Evolutionary conservation across 2,329 filamentous ascomycete genomes (phyloP), one percentile per base, ranked within the genome.

Genomic region (Ilyonectria mors-panacis): DNA sequence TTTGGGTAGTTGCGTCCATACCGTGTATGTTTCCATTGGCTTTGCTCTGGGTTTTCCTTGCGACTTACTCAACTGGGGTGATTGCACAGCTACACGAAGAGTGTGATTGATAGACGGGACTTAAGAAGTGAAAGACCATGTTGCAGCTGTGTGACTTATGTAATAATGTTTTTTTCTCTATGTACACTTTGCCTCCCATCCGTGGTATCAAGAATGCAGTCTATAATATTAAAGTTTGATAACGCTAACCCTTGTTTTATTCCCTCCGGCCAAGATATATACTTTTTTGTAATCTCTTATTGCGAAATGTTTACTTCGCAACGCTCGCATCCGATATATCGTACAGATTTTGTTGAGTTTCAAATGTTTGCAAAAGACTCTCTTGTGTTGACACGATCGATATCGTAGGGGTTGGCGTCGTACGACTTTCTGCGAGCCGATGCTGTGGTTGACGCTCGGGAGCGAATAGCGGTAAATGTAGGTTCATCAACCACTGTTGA

Each of bases 371-470:
- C 7, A 8, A 56, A 56, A 6, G 53, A 56, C 19, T 56, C 35
- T 21, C 53, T 39, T 2, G 53, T 56, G 53, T 56, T 44, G 4
- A 56, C 53, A 13, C 53, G 53, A 28, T 56, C 53, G 12, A 56
- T 56, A 13, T 42, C 53, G 26, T 56, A 56, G 4, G 53, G 53
- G 53, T 56, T 56, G 21, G 35, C 53, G 9, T 56, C 53, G 15
- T 56, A 56, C 17, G 53, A 56, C 53, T 56, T 39, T 6, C 53
- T 35, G 39, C 35, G 39, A 7, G 6, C 21, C 2, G 33, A 42
- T 12, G 21, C 35, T 26, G 17, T 12, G 13, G 21, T 26, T 19
- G 53, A 42, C n/a, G 53, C 19, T n/a, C 39, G 53, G 19, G 53
- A 56, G 6, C 39, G 33, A 30, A 56, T 56, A 23, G 53, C 35